A percentile compares a stretch with the other conserved stretches of the same genome.
Evolutionary conservation across 257 asterid species (phyloP).

Genomic region (Cruciata laevipes): DNA sequence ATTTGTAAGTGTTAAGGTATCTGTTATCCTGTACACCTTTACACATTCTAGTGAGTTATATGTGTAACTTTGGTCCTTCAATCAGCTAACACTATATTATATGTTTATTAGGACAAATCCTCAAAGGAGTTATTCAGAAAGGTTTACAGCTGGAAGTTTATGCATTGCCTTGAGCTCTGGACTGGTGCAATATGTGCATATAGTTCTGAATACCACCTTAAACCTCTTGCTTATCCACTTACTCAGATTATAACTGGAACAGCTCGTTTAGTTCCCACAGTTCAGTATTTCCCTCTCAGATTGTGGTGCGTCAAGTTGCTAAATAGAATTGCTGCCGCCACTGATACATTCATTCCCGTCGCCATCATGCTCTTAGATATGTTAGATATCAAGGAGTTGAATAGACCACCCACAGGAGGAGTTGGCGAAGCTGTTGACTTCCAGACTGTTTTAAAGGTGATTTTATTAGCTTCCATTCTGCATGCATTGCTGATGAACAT

Average conservation of each 20-base stretch:
- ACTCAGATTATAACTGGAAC: conserved; percentile 81
- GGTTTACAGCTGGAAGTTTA: conserved; percentile 95
- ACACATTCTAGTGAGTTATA: not conserved
- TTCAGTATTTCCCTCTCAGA: conserved; percentile 83
- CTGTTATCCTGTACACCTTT: not conserved
- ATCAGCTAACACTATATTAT: not conserved
- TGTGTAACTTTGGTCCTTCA: not conserved
- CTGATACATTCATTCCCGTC: conserved; percentile 74
- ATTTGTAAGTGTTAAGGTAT: not conserved
- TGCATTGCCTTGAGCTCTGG: conserved; percentile 94
- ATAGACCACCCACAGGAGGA: conserved; percentile 82
- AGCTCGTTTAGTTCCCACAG: conserved; percentile 88
- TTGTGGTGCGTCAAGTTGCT: conserved; percentile 92
- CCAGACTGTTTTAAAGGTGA: conserved; percentile 58
- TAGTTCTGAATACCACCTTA: conserved; percentile 67
- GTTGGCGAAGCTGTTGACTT: conserved; percentile 85
- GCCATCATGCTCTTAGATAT: conserved; percentile 76
- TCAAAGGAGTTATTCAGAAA: conserved; percentile 67
- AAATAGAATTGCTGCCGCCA: conserved; percentile 71
- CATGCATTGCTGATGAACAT: not conserved
- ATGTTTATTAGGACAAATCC: conserved; percentile 10
- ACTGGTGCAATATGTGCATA: conserved; percentile 75
- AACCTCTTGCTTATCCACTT: conserved; percentile 84
- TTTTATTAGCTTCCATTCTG: not conserved
- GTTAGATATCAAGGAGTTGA: conserved; percentile 89